Evolutionary conservation across 2,329 filamentous ascomycete genomes (phyloP).

Genomic region (Colletotrichum tanaceti): DNA sequence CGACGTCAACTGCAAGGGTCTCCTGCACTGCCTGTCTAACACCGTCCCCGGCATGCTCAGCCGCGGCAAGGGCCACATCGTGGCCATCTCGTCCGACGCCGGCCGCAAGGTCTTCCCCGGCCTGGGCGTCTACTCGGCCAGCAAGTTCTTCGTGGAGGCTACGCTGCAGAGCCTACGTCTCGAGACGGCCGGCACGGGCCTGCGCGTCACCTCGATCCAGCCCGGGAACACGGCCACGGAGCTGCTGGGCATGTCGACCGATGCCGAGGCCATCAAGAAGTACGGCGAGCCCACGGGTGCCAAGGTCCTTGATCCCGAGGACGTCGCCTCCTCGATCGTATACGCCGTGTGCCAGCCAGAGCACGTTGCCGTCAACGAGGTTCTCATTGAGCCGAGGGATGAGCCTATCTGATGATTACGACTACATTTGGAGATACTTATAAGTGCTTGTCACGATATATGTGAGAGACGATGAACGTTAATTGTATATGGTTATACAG

Average conservation of each 20-base stretch:
- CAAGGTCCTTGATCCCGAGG: slow-evolving; percentile 77
- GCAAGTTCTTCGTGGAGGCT: slow-evolving; percentile 88
- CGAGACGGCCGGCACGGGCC: slow-evolving; percentile 79
- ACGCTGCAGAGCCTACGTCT: slow-evolving; percentile 80
- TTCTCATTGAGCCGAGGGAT: slow-evolving; percentile 81
- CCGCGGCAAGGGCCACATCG: slow-evolving; percentile 77
- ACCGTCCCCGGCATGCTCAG: slow-evolving; percentile 78
- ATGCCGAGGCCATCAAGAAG: slow-evolving; percentile 80
- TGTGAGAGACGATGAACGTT: background rate
- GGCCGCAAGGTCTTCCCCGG: slow-evolving; percentile 86
- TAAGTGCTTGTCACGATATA: background rate
- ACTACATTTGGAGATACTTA: background rate
- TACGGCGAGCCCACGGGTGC: slow-evolving; percentile 81
- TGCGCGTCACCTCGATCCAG: slow-evolving; percentile 80
- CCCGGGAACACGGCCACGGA: slow-evolving; percentile 82
- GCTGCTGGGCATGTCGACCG: slow-evolving; percentile 78
- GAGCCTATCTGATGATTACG: slow-evolving; percentile 71
- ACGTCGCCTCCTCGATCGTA: slow-evolving; percentile 78
- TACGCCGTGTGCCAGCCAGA: slow-evolving; percentile 79
- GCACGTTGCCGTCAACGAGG: slow-evolving; percentile 83
- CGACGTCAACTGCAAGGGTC: slow-evolving; percentile 87
- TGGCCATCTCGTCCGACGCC: slow-evolving; percentile 85
- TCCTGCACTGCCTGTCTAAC: slow-evolving; percentile 77
- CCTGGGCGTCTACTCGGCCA: slow-evolving; percentile 83
- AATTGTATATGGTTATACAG: background rate